Conservation (phyloP, 2,329 filamentous ascomycete genomes). For the Kalaharituber pfeilii region DNA sequence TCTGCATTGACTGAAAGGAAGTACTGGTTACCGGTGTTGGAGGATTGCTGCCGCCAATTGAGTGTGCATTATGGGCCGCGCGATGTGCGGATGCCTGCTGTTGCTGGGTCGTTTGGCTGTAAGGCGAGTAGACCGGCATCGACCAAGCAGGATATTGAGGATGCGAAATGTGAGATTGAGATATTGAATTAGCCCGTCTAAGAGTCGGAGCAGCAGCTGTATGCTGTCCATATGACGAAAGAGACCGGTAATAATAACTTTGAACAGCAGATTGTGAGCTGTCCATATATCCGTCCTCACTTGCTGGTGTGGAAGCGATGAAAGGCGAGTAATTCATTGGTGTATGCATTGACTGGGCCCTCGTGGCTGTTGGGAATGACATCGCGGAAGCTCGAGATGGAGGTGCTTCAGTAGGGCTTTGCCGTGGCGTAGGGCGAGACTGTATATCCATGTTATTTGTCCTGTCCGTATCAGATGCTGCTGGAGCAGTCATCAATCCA, state of each 20-base stretch:
- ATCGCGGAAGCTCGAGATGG: neutral
- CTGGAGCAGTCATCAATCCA: neutral
- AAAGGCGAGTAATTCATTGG: neutral
- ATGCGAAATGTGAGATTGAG: neutral
- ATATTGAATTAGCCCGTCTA: neutral
- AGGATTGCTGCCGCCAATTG: constrained; percentile 9
- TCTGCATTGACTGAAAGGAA: constrained; percentile 10
- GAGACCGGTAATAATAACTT: neutral
- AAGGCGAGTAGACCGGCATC: constrained; percentile 10
- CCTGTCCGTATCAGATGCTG: neutral
- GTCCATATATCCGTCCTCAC: neutral
- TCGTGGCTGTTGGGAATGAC: neutral
- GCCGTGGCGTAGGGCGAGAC: neutral
- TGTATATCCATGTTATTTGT: neutral
- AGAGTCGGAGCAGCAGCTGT: neutral
- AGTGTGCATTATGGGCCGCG: constrained; percentile 11
- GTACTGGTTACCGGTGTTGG: constrained; percentile 12
- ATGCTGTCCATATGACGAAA: neutral
- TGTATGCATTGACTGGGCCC: neutral
- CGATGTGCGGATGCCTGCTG: constrained; percentile 14
- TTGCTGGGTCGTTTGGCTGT: constrained; percentile 11
- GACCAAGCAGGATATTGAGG: neutral
- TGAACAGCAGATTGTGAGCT: neutral
- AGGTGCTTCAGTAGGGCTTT: neutral
- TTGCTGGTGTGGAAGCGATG: neutral